Base-by-base conservation (phyloP, 163 green algal genomes). In the Chloromonas sp. region DNA sequence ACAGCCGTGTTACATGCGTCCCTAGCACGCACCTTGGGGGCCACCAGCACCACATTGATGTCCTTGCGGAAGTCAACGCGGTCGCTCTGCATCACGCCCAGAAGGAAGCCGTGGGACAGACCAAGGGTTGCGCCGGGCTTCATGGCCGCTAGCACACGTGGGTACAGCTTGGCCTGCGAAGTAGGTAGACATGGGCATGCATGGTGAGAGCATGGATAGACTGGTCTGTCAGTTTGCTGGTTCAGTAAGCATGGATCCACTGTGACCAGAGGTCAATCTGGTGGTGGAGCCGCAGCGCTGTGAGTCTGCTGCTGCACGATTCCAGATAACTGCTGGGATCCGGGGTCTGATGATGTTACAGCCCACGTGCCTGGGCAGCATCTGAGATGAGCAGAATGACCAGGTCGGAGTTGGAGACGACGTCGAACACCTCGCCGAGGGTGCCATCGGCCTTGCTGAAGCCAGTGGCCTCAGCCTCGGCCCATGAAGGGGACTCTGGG, bases 21-120 rank as follows among this genome's bases (percentile, higher is more conserved):
- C 8, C 62, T 60, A 1, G 58, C 5, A 70, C 87, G 0, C 83
- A 93, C 93, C 95, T 99, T 99, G 88, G 97, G 97, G n/a, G 97
- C 98, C 70, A 99, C 94, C 62, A 99, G 94, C 71, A 99, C 91
- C 1, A 99, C 97, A 86, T 99, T 98, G 94, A 99, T 99, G 92
- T 99, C 97, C 60, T 95, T 88, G 77, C 97, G 92, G 96, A 99
- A 99, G 85, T 98, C 94, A 0, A 94, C 95, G 60, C 88, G 88
- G 8, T 93, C 86, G 80, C 89, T 92, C 87, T 94, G 92, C 93
- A 99, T 98, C 14, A 99, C 96, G 60, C 97, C 97, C 80, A 99
- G 92, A 87, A 99, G 94, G 95, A 99, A 99, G 71, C 97, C 97
- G 92, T 99, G 97, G 81, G 94, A 98, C 62, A 99, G 94, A 60